Evolutionary conservation across 306 rosid species (phyloP).

Genomic region (Pyrus bretschneideri): DNA sequence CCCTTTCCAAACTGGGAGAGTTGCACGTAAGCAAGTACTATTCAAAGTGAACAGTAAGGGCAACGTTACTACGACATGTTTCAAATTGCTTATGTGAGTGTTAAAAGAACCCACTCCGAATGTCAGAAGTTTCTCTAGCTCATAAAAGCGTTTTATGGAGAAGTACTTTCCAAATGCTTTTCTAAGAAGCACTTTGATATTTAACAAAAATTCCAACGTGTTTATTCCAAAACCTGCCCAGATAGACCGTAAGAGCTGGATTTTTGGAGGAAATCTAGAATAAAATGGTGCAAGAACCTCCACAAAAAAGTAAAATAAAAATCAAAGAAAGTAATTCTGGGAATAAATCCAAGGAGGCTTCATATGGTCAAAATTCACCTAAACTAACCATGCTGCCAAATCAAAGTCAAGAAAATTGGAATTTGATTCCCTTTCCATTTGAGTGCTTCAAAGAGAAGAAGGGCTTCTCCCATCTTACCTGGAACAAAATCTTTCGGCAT

Average conservation of each 20-base stretch:
- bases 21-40: no score
- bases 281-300: neutral
- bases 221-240: neutral
- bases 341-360: neutral
- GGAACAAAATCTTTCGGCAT: slow-evolving; percentile 24
- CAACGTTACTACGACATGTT: no score
- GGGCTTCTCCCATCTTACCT: neutral
- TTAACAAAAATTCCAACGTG: no score
- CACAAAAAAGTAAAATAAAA: neutral
- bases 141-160: no score
- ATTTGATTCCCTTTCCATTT: slow-evolving; percentile 38
- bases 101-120: no score
- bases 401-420: slow-evolving; percentile 4
- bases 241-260: neutral
- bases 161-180: no score
- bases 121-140: no score
- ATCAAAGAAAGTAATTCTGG: neutral
- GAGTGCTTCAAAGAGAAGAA: slow-evolving; percentile 11
- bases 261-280: neutral
- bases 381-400: neutral
- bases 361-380: neutral
- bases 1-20: no score
- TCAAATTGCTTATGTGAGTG: no score
- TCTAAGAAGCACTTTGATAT: no score
- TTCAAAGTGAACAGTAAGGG: no score